A percentile compares a stretch with the other conserved stretches of the same genome.
Evolutionary conservation across 1,139 yeast genomes (phyloP).

Genomic region (Geotrichum histeridarum): DNA sequence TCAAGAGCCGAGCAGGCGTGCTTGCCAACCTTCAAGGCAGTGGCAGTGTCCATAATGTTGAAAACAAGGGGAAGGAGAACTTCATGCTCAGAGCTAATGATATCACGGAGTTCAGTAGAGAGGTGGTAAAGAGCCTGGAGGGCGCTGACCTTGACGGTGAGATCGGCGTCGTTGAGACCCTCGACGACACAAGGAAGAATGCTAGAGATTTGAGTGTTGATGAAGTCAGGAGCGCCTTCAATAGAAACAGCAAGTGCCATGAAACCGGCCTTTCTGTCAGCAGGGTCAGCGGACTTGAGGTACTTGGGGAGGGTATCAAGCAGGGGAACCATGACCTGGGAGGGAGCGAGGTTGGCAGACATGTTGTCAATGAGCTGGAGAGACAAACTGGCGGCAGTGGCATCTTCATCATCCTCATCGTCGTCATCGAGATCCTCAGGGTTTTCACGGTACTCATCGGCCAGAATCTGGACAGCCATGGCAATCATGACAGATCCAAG

Average conservation of each 20-base stretch:
- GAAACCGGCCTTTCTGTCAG: conserved; percentile 84
- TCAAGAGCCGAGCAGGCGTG: conserved; percentile 89
- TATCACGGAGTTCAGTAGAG: conserved; percentile 79
- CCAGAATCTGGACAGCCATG: conserved; percentile 69
- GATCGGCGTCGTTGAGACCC: conserved; percentile 73
- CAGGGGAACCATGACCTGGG: conserved; percentile 80
- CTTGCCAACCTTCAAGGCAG: conserved; percentile 78
- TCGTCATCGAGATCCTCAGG: conserved; percentile 69
- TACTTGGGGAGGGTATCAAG: conserved; percentile 62
- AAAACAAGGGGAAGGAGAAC: conserved; percentile 80
- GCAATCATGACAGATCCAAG: conserved; percentile 76
- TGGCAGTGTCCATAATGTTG: conserved; percentile 78
- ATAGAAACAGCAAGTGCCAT: conserved; percentile 78
- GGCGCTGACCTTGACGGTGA: conserved; percentile 80
- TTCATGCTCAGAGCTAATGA: conserved; percentile 76
- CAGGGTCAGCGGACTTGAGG: conserved; percentile 59
- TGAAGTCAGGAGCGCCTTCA: conserved; percentile 91
- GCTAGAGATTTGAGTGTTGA: conserved; percentile 67
- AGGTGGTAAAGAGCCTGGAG: conserved; percentile 73
- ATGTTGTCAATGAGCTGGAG: conserved; percentile 74
- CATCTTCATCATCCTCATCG: conserved; percentile 90
- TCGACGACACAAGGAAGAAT: conserved; percentile 64
- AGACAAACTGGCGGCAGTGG: conserved; percentile 71
- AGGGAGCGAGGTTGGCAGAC: conserved; percentile 81
- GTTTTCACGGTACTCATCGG: conserved; percentile 64